Percentiles rank a stretch among this genome's conserved stretches.
Conservation (phyloP, 257 asterid genomes). For the Solanum lycopersicoides region DNA sequence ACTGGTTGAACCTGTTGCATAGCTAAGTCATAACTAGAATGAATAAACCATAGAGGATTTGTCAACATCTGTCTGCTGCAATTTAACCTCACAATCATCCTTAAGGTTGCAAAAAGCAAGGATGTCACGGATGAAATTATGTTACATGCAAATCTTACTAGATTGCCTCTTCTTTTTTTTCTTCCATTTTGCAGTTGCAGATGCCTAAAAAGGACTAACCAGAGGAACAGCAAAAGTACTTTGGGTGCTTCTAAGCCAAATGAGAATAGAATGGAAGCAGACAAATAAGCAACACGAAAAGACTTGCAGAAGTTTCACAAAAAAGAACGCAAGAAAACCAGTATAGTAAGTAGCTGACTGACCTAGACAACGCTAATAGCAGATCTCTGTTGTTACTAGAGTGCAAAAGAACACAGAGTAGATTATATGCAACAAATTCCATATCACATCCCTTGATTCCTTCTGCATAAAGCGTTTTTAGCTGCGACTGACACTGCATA, state of each 20-base stretch:
- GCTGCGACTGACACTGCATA: slow-evolving; percentile 97
- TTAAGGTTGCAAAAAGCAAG: not conserved
- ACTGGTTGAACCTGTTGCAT: not conserved
- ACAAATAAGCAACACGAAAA: not conserved
- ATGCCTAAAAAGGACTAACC: not conserved
- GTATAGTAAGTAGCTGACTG: slow-evolving; percentile 9
- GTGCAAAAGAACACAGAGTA: slow-evolving; percentile 79
- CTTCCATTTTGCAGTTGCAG: not conserved
- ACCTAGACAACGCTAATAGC: slow-evolving; percentile 97
- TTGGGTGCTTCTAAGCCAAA: not conserved
- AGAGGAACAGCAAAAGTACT: not conserved
- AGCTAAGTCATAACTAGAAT: not conserved
- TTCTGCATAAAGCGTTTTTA: slow-evolving; percentile 87
- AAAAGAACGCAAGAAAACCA: not conserved
- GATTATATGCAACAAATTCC: slow-evolving; percentile 94
- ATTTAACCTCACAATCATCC: not conserved
- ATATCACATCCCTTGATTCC: slow-evolving; percentile 85
- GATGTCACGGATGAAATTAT: not conserved
- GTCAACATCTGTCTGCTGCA: not conserved
- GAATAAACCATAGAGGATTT: not conserved
- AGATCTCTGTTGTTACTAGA: slow-evolving; percentile 89
- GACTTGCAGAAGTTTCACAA: not conserved
- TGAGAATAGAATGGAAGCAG: not conserved
- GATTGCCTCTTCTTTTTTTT: not conserved
- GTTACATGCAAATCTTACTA: not conserved